Evolutionary conservation across 495 filamentous ascomycete species (phyloP), one percentile per base, ranked within the genome.

Genomic region (Aspergillus baeticus): DNA sequence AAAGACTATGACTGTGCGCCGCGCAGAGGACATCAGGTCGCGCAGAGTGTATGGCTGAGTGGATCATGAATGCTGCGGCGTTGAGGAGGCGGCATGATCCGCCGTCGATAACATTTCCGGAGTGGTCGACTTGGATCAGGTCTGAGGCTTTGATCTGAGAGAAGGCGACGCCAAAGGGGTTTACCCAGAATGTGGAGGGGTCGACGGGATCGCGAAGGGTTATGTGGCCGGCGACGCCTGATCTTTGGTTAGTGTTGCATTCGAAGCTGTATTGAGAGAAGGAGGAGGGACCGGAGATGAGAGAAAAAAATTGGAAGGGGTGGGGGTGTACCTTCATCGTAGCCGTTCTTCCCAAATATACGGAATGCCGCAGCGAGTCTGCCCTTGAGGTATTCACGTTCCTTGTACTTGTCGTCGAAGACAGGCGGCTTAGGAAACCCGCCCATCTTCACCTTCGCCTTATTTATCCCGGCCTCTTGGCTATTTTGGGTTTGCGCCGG

Each of bases 91-190:
- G 74, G 33, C 78, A 74, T 0, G 77, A 63, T 1, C 88, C 87
- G 5, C 88, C 87, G 29, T 81, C 89, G 51, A 93, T 81, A 21
- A 92, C 78, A 38, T 84, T 69, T 3, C 88, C 89, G 1, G 71
- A 61, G 43, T 85, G 75, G 61, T 87, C 74, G 33, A 93, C 87
- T 33, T 79, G 82, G 58, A 93, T 89, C 26, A 93, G 77, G 63
- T 91, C 87, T 10, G 81, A 85, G 26, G 79, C 78, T 51, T 82
- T 88, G 46, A 92, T 87, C 51, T 85, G 67, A 18, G 80, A 82
- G 70, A 90, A 92, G 0, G 85, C 78, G 10, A 84, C 77, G 29
- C 89, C 88, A 61, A 91, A 88, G 0, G 89, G 89, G 57, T 92
- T 92, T 18, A 92, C 88, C 89, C 87, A 91, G 75, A 91, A 91